Percentiles rank a stretch among this genome's conserved stretches.
These are phyloP conservation scores for Xylariaceae sp. DNA, from an alignment of 2,329 filamentous ascomycete genomes.

Conservation along the genomic window DNA sequence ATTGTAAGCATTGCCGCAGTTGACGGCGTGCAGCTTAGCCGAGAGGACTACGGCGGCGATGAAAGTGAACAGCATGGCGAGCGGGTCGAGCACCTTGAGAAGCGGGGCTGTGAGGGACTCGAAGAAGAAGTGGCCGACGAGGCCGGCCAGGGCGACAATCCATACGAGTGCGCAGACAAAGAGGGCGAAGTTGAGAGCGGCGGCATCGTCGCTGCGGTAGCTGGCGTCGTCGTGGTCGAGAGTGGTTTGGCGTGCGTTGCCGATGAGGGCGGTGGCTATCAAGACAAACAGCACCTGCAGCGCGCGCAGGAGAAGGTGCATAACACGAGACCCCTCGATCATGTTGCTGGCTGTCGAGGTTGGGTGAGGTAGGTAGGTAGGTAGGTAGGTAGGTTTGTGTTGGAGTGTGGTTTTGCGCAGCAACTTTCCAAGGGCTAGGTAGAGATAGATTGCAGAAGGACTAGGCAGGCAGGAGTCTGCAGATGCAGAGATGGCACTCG, in stretches of 20 bases:
- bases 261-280: slow-evolving; percentile 54
- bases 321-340: not conserved
- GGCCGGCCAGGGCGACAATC: slow-evolving; percentile 55
- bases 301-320: slow-evolving; percentile 36
- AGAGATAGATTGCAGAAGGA: too few species aligned
- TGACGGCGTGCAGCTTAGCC: slow-evolving; percentile 64
- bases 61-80: slow-evolving; percentile 66
- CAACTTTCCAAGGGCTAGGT: too few species aligned
- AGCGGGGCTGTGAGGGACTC: slow-evolving; percentile 25
- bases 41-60: slow-evolving; percentile 69
- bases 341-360: not conserved
- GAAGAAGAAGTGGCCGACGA: slow-evolving; percentile 25
- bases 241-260: slow-evolving; percentile 48
- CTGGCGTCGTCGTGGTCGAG: slow-evolving; percentile 27
- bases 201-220: slow-evolving; percentile 43
- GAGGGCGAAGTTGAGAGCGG: slow-evolving; percentile 62
- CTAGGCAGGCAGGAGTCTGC: too few species aligned
- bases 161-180: slow-evolving; percentile 67
- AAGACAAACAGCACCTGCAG: slow-evolving; percentile 52
- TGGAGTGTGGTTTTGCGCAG: too few species aligned
- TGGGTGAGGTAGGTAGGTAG: not conserved
- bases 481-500: too few species aligned
- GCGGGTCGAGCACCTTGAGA: slow-evolving; percentile 25
- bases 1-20: slow-evolving; percentile 54
- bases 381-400: not conserved